Evolutionary conservation across 495 filamentous ascomycete genomes (phyloP).

Genomic region (Margaritispora aquatica): DNA sequence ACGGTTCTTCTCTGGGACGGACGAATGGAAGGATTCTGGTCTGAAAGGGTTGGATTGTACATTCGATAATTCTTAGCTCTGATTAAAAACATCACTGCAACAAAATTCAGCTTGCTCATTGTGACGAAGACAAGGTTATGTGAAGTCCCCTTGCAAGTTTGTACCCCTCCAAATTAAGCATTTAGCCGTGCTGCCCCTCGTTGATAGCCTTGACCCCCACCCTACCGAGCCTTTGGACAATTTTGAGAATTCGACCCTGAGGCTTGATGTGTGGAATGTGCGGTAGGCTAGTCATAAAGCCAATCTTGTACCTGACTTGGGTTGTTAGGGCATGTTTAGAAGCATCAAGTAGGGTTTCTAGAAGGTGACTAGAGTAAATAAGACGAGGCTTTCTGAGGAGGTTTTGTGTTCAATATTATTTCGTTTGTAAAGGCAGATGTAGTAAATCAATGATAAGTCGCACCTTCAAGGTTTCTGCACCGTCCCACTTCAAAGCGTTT

Average conservation of each 20-base stretch:
- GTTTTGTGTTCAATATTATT: no score
- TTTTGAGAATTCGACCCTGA: neutral
- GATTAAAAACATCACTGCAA: neutral
- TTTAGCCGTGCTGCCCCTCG: neutral
- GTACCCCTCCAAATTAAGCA: neutral
- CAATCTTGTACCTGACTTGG: no score
- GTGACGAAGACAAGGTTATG: no score
- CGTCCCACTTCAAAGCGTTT: no score
- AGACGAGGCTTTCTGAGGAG: no score
- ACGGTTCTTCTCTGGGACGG: neutral
- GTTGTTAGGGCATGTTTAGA: no score
- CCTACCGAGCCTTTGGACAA: neutral
- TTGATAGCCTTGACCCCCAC: neutral
- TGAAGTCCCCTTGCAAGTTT: neutral
- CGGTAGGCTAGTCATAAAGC: neutral
- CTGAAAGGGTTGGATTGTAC: neutral
- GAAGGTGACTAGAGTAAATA: no score
- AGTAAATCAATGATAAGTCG: no score
- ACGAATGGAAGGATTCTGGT: neutral
- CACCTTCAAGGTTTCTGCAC: no score
- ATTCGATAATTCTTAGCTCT: neutral
- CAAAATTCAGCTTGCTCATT: neutral
- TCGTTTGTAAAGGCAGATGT: no score
- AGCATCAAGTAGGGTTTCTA: no score
- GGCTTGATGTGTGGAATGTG: neutral